phyloP scores from a whole-genome alignment of 192 early-diverging fungal genomes.

The Coemansia interrupta region DNA sequence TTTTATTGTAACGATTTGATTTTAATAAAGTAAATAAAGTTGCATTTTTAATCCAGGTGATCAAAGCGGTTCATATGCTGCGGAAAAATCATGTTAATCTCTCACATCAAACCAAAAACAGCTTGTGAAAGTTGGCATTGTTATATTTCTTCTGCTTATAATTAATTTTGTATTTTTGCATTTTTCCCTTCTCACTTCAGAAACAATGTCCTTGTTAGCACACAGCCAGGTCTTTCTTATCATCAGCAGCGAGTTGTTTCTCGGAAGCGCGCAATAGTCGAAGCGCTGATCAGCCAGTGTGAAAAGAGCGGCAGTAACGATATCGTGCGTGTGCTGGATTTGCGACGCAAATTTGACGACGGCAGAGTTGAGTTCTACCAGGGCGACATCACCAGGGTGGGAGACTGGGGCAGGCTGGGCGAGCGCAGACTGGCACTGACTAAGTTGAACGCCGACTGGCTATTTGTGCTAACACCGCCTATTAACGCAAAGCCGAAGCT shows the following conservation, averaged over 20 bases:
- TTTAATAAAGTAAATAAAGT: no score
- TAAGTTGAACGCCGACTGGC: conserved; percentile 33
- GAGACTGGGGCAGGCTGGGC: conserved; percentile 5
- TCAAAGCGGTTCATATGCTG: no score
- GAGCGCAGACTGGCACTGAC: conserved; percentile 33
- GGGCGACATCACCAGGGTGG: conserved; percentile 58
- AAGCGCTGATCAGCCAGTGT: conserved; percentile 63
- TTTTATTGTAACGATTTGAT: no score
- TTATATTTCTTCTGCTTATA: no score
- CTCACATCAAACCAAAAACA: no score
- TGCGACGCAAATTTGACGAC: conserved; percentile 57
- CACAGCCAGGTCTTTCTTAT: conserved; percentile 59
- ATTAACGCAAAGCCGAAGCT: conserved; percentile 69
- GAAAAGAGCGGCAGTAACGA: conserved; percentile 22
- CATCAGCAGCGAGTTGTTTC: conserved; percentile 86
- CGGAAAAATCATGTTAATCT: no score
- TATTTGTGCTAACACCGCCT: conserved; percentile 36
- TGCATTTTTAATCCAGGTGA: no score
- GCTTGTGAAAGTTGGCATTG: no score
- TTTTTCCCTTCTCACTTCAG: no score
- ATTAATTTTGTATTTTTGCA: no score
- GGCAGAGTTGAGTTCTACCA: conserved; percentile 40
- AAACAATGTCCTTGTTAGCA: background rate
- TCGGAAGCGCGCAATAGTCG: conserved; percentile 75
- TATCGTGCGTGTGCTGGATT: conserved; percentile 80